Evolutionary conservation across 192 early-diverging fungal species (phyloP), one percentile per base, ranked within the genome.

Genomic region (Phlyctochytrium bullatum): DNA sequence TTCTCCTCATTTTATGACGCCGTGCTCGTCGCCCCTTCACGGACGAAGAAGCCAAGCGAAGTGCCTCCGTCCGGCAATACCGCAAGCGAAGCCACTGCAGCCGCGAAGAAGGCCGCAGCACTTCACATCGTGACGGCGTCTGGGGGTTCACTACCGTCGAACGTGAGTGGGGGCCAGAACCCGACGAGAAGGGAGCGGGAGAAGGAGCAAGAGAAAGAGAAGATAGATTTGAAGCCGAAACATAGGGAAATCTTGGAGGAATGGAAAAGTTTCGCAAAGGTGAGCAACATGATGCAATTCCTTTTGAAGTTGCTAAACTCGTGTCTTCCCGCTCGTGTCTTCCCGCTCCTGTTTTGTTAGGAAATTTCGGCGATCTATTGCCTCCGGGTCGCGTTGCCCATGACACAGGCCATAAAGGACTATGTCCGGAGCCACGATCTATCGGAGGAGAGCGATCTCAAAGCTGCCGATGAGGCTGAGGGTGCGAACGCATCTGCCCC

Each of bases 41-140:
- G 54, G 20, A 27, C 27, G 14, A 14, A n/a, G 40, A 50, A 50
- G 20, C 16, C 12, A 57, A 57, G 14, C 54, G 25, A 28, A 14
- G 27, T 10, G 25, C 6, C 54, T 25, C 25, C 20, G 54, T 10
- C 54, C 20, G 6, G 25, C 20, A 57, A 57, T 6, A 34, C 29
- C 23, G 30, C 64, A 23, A 50, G 35, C n/a, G 17, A 31, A 28
- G 31, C n/a, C 17, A 10, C 53, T 36, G 66, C 54, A 25, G 35
- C 30, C 23, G 30, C 36, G 23, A 32, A 36, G 35, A n/a, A n/a
- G n/a, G n/a, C 52, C 24, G 52, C 2, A 69, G 54, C 27, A 69
- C 63, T 72, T 0, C 17, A 57, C 0, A 64, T 72, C 51, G 70
- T 72, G 1, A 72, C 70, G 3, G 70, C 64, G 10, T 63, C 63